These are phyloP conservation scores for Nakataea oryzae DNA, from an alignment of 2,329 filamentous ascomycete genomes.

Conservation along the genomic window DNA sequence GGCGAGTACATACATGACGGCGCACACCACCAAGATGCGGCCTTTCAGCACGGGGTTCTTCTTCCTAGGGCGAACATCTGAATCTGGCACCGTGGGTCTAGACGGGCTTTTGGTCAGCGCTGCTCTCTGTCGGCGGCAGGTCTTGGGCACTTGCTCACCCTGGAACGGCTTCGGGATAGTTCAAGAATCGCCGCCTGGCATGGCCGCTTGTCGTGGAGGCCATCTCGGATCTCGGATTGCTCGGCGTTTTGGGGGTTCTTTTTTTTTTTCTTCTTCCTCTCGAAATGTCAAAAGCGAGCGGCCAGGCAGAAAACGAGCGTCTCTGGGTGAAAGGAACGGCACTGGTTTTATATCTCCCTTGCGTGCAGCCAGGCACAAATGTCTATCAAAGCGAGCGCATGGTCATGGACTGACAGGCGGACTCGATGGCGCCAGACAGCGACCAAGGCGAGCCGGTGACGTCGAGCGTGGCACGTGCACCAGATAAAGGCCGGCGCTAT, in stretches of 20 bases:
- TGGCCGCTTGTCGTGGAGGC: not conserved
- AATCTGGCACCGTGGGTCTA: slow-evolving; percentile 32
- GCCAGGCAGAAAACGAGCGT: not conserved
- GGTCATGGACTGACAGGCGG: not conserved
- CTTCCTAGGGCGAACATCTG: slow-evolving; percentile 22
- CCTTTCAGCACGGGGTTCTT: slow-evolving; percentile 50
- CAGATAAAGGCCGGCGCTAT: no score
- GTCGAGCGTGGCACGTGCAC: not conserved
- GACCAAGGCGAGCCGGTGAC: not conserved
- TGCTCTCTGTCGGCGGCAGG: not conserved
- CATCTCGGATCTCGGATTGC: not conserved
- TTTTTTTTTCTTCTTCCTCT: no score
- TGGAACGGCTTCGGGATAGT: slow-evolving; percentile 23
- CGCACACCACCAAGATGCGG: slow-evolving; percentile 37
- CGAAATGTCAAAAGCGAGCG: not conserved
- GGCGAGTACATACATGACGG: slow-evolving; percentile 35
- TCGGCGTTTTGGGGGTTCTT: no score
- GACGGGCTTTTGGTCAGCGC: not conserved
- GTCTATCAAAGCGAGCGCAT: not conserved
- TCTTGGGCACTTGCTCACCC: slow-evolving; percentile 16
- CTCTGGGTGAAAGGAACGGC: not conserved
- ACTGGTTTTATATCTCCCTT: not conserved
- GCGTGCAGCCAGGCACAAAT: not conserved
- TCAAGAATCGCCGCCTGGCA: slow-evolving; percentile 16
- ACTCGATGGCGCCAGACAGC: not conserved